A percentile compares a stretch with the other conserved stretches of the same genome.
Evolutionary conservation across 129 eudicot genomes (phyloP).

Genomic region (Arctium lappa): DNA sequence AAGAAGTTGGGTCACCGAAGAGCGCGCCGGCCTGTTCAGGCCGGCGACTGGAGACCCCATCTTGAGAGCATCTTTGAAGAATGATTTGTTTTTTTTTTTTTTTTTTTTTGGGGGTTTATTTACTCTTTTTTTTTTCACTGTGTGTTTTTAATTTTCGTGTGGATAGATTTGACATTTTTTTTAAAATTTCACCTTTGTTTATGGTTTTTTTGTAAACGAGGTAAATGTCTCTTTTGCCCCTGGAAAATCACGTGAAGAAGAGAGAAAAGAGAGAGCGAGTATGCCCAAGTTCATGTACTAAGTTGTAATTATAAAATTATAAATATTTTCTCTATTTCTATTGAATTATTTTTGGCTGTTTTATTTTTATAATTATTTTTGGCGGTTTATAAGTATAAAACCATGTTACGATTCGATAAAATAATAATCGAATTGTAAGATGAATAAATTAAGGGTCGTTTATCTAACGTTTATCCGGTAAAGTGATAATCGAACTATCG

Average conservation of each 20-base stretch:
- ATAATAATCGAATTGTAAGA: no score
- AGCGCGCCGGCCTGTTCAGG: slow-evolving; percentile 50
- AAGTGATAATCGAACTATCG: no score
- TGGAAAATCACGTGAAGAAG: slow-evolving; percentile 27
- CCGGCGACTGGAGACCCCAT: slow-evolving; percentile 64
- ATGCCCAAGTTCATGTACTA: slow-evolving; percentile 26
- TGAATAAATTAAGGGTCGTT: no score
- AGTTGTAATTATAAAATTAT: slow-evolving; percentile 21
- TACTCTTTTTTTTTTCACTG: neutral
- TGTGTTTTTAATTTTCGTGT: slow-evolving; percentile 23
- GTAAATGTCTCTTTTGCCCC: slow-evolving; percentile 38
- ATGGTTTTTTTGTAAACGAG: slow-evolving; percentile 35
- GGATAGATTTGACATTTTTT: slow-evolving; percentile 37
- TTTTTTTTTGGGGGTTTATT: slow-evolving; percentile 14
- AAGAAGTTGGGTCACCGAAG: slow-evolving; percentile 37
- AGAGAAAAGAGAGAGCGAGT: slow-evolving; percentile 10
- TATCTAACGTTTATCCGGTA: no score
- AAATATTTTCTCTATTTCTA: slow-evolving; percentile 1
- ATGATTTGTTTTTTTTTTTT: slow-evolving; percentile 1
- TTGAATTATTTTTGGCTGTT: neutral
- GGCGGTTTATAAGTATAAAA: no score
- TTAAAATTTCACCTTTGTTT: slow-evolving; percentile 19
- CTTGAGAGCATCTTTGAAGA: slow-evolving; percentile 79
- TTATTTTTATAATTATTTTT: no score
- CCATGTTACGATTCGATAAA: no score